Evolutionary conservation across 2,329 filamentous ascomycete species (phyloP), one percentile per base, ranked within the genome.

Genomic region (Penicillium decumbens): DNA sequence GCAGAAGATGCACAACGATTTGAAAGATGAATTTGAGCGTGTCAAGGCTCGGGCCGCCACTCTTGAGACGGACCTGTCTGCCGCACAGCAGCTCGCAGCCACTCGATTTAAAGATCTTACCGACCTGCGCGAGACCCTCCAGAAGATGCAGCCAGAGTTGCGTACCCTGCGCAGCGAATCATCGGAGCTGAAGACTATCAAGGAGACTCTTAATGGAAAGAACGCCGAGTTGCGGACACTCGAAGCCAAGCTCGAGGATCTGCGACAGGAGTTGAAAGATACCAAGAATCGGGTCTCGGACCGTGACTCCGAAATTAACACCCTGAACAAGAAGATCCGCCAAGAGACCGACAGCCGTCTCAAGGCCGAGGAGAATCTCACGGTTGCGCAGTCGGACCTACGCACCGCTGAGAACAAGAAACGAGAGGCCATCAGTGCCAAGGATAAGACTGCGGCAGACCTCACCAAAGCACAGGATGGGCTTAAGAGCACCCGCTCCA

Each of bases 141-240:
- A 90, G 57, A 95, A 93, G 66, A 81, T 87, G 0, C 91, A 96
- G 63, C 87, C 89, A 0, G 92, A 98, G 69, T 75, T 97, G 23
- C 87, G 85, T 66, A 84, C 76, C 39, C 77, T 97, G 18, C 83
- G 89, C 6, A 82, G 85, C 42, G 91, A 97, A 60, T 84, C 88
- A 27, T 80, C 81, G 0, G 80, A 84, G 35, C 76, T 97, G 29
- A 91, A 89, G 68, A 77, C 76, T 0, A 79, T 81, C 3, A 92
- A 87, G 64, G 86, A 91, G 41, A 88, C 95, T 53, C 77, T 96
- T 1, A 76, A 79, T 0, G 77, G 75, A 55, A 81, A 80, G 56
- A 77, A 73, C 3, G 70, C 74, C 3, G 87, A 91, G 57, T 68
- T 97, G 6, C 83, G 83, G 52, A 79, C 80, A n/a, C 75, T 95